Percentiles rank a stretch among this genome's conserved stretches.
phyloP scores from a whole-genome alignment of 192 early-diverging fungal species.

The Backusella circina region DNA sequence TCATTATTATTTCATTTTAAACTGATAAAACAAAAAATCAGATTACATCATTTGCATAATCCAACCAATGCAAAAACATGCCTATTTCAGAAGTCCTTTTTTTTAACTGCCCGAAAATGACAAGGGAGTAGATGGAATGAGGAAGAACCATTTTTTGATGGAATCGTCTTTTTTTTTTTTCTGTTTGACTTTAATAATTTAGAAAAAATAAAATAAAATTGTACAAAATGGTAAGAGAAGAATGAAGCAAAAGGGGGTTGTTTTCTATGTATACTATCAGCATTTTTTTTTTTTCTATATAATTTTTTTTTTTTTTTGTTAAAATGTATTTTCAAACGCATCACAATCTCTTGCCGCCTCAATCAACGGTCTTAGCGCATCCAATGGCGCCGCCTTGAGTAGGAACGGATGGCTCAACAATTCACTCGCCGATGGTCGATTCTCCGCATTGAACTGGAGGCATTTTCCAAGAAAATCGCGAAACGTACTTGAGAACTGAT shows the following conservation, averaged over 20 bases:
- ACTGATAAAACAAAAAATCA: not conserved
- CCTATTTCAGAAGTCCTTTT: not conserved
- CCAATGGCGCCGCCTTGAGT: slow-evolving; percentile 72
- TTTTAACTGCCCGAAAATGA: not conserved
- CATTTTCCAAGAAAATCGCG: slow-evolving; percentile 77
- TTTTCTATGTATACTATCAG: no score
- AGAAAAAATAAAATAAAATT: no score
- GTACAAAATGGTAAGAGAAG: no score
- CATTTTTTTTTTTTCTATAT: no score
- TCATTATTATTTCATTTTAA: not conserved
- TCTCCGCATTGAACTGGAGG: slow-evolving; percentile 79
- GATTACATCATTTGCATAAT: not conserved
- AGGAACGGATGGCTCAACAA: slow-evolving; percentile 84
- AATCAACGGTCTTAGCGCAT: slow-evolving; percentile 74
- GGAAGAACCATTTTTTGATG: no score
- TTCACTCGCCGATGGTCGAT: slow-evolving; percentile 72
- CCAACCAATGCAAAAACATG: not conserved
- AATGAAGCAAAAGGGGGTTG: no score
- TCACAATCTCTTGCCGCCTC: slow-evolving; percentile 9
- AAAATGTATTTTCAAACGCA: not conserved
- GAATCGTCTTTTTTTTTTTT: no score
- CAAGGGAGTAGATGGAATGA: not conserved
- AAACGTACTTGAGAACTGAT: slow-evolving; percentile 67
- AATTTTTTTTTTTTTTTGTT: no score
- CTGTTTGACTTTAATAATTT: no score